These are phyloP conservation scores for Escallonia rubra DNA, from an alignment of 129 eudicot genomes.

Conservation along the genomic window DNA sequence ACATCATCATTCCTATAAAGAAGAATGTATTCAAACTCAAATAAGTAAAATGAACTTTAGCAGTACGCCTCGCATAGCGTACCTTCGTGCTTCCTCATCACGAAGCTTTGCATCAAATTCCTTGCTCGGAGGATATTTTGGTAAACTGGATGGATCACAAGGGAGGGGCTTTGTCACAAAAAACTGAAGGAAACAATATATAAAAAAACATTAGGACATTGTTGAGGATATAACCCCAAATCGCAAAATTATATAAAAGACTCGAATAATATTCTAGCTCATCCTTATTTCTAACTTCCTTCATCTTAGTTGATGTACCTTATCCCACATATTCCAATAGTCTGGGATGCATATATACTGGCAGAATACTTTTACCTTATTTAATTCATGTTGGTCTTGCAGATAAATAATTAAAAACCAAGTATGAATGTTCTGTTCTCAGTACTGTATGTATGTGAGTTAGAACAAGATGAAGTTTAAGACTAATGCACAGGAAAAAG, in stretches of 20 bases:
- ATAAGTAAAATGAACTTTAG: background rate
- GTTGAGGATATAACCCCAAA: background rate
- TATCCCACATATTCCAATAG: too few relatives aligned
- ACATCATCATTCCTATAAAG: background rate
- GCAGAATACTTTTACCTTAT: too few relatives aligned
- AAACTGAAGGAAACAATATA: slow-evolving; percentile 39
- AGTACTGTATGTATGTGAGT: too few relatives aligned
- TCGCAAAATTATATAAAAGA: background rate
- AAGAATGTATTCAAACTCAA: background rate
- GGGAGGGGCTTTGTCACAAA: slow-evolving; percentile 71
- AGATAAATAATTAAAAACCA: too few relatives aligned
- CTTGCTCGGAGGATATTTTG: slow-evolving; percentile 86
- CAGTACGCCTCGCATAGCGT: background rate
- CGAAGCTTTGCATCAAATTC: slow-evolving; percentile 71
- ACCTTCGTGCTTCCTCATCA: slow-evolving; percentile 89
- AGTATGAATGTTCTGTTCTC: too few relatives aligned
- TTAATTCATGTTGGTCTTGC: too few relatives aligned
- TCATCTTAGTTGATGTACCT: too few relatives aligned
- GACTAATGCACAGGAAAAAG: too few relatives aligned
- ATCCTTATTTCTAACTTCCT: too few relatives aligned
- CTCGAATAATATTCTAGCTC: too few relatives aligned
- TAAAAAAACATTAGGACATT: background rate
- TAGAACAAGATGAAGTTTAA: too few relatives aligned
- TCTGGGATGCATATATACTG: too few relatives aligned
- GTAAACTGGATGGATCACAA: slow-evolving; percentile 81